These are phyloP conservation scores for Marvania coccoides DNA, from an alignment of 139 green algal species.

Conservation along the genomic window DNA sequence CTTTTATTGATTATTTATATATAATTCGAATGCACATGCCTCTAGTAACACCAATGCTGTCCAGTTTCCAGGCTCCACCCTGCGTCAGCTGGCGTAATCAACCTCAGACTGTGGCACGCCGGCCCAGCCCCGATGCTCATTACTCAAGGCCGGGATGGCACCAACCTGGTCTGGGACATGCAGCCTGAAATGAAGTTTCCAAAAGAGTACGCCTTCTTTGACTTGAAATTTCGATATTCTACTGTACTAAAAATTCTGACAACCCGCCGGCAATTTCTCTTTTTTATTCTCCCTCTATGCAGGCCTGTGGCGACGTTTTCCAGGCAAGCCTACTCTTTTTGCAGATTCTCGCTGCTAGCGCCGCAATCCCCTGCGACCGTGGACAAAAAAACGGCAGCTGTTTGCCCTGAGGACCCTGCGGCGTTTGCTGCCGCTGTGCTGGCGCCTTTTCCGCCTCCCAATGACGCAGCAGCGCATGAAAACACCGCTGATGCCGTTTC, in stretches of 20 bases:
- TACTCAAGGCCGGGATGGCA: constrained; percentile 33
- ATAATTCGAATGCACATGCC: background rate
- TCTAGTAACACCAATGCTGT: background rate
- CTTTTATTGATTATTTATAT: background rate
- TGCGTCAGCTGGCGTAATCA: constrained; percentile 20
- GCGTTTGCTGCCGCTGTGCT: no score
- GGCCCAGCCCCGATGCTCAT: background rate
- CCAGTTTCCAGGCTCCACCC: constrained; percentile 22
- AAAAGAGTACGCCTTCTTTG: no score
- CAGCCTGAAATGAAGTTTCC: background rate
- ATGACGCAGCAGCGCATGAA: no score
- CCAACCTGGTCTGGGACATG: constrained; percentile 14
- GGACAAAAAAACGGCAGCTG: no score
- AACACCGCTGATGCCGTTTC: no score
- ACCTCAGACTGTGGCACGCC: background rate
- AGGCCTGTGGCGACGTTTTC: constrained; percentile 5
- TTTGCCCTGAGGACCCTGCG: no score
- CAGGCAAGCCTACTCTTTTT: constrained; percentile 24
- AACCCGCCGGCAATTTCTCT: no score
- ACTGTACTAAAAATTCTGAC: no score
- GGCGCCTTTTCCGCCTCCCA: no score
- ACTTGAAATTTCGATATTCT: no score
- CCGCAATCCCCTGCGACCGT: no score
- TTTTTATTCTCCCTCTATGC: no score
- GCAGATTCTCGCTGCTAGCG: background rate